Evolutionary conservation across 2,329 filamentous ascomycete genomes (phyloP), one percentile per base, ranked within the genome.

Genomic region (Amauroascus niger): DNA sequence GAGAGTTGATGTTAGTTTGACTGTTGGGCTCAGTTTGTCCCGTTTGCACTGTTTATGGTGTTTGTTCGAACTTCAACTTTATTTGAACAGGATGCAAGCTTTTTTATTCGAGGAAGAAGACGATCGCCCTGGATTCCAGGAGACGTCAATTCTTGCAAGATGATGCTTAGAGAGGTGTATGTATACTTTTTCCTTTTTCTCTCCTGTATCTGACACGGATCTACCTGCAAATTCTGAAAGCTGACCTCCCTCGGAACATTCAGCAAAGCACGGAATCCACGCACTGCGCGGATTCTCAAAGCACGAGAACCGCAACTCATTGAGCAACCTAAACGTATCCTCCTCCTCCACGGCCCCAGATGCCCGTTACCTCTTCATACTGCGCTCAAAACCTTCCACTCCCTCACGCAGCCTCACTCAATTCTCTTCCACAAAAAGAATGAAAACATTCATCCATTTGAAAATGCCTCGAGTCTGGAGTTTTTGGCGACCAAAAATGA

Each of bases 401-500:
- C 87, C 47, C 77, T 98, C 65, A 90, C 91, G 63, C 83, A 86
- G 65, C 89, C 90, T 1, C 79, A 91, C 57, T 84, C 84, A 59
- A 85, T 94, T 71, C 89, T 90, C 62, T 95, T 98, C 75, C 87
- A 83, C 72, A 98, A 97, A 80, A 97, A 97, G 77, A 98, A 98
- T 72, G 79, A 83, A 57, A 73, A 73, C 62, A 86, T 95, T 63
- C 89, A 93, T 71, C 93, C 93, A 1, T 98, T 98, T 71, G 91
- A 96, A 70, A 89, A 94, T 68, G 75, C 86, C 59, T 77, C 84
- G 26, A 91, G 86, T 51, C 80, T 97, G 61, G 88, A 96, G 72
- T 98, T 98, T 76, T 90, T 98, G 76, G 85, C 86, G 58, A 84
- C 90, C 67, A 98, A 97, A 76, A 98, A 98, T 73, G 93, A 98